Conservation (phyloP, 1,284 basidiomycete genomes). For the Wolfiporia cocos region DNA sequence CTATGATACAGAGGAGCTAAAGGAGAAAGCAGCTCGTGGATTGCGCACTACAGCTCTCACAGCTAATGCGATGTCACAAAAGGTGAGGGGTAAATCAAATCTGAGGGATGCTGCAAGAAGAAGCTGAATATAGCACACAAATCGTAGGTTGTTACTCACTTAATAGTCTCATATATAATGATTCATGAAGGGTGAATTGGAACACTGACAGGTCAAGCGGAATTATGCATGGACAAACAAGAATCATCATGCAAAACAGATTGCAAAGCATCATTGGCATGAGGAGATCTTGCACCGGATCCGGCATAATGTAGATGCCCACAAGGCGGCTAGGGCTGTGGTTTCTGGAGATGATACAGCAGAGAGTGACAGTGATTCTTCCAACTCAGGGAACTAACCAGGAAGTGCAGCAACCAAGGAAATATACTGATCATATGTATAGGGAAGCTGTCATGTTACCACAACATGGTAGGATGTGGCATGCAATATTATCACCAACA, state of each 20-base stretch:
- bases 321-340: too few species aligned
- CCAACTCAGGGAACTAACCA: too few species aligned
- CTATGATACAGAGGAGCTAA: conserved; percentile 20
- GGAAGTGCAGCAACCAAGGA: too few species aligned
- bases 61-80: background rate
- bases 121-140: conserved; percentile 18
- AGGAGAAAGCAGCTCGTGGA: conserved; percentile 16
- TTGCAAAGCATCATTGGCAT: conserved; percentile 16
- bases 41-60: conserved; percentile 9
- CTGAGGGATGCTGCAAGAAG: conserved; percentile 1
- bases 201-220: conserved; percentile 28
- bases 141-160: conserved; percentile 14
- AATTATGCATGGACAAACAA: conserved; percentile 30
- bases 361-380: too few species aligned
- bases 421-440: too few species aligned
- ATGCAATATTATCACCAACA: too few species aligned
- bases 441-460: too few species aligned
- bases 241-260: conserved; percentile 17
- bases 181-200: conserved; percentile 25
- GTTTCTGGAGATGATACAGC: too few species aligned
- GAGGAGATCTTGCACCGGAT: conserved; percentile 2
- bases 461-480: too few species aligned
- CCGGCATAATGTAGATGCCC: too few species aligned
- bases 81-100: background rate
- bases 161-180: background rate